These are phyloP conservation scores for Fusarium foetens DNA, from an alignment of 2,329 filamentous ascomycete genomes.

Conservation along the genomic window DNA sequence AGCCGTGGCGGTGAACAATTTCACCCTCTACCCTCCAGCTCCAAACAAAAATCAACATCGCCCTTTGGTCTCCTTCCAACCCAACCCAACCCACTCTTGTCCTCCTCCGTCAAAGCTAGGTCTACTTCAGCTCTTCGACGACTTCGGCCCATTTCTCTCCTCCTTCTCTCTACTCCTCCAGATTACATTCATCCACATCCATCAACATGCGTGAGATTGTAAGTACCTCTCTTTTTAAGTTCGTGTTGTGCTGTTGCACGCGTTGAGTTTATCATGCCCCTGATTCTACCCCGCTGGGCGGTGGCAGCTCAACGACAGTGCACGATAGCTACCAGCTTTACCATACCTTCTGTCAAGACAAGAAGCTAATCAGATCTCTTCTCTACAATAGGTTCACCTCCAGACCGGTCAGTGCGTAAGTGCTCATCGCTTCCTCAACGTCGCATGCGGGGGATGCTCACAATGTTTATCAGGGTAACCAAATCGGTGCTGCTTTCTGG, in stretches of 20 bases:
- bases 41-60: conserved; percentile 53
- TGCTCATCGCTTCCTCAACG: conserved; percentile 39
- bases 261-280: conserved; percentile 40
- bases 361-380: conserved; percentile 65
- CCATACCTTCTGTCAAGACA: conserved; percentile 30
- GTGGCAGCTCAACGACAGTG: conserved; percentile 29
- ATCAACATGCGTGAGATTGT: conserved; percentile 76
- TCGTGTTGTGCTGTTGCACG: conserved; percentile 5
- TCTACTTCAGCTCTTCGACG: conserved; percentile 48
- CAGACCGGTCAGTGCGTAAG: conserved; percentile 99
- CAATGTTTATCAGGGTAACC: conserved; percentile 81
- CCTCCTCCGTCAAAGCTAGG: conserved; percentile 49
- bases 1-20: conserved; percentile 52
- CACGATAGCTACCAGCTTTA: conserved; percentile 23
- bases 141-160: conserved; percentile 37
- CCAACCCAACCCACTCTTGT: conserved; percentile 44
- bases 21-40: conserved; percentile 37
- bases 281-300: conserved; percentile 53
- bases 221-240: conserved; percentile 52
- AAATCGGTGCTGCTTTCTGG: conserved; percentile 99
- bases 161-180: conserved; percentile 41
- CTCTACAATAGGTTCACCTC: conserved; percentile 89
- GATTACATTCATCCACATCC: conserved; percentile 42
- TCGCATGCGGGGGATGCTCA: conserved; percentile 49
- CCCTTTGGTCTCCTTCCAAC: conserved; percentile 33